phyloP scores from a whole-genome alignment of 306 rosid genomes.

The Glycine tomentella region DNA sequence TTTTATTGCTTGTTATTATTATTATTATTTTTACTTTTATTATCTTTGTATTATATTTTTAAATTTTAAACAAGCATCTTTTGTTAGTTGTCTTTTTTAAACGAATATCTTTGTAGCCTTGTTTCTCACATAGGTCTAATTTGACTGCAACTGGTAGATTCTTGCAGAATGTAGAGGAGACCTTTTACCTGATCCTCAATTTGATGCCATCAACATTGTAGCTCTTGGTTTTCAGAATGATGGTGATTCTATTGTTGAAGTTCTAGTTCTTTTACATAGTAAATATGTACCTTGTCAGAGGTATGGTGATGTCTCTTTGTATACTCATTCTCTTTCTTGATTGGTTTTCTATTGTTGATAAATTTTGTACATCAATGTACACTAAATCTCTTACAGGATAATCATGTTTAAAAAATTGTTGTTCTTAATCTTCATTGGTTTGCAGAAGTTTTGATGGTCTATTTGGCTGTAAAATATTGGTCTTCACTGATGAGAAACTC shows the following conservation, averaged over 20 bases:
- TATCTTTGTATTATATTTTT: slow-evolving; percentile 13
- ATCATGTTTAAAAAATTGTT: slow-evolving; percentile 27
- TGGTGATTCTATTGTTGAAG: slow-evolving; percentile 57
- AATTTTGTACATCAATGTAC: slow-evolving; percentile 36
- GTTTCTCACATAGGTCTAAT: slow-evolving; percentile 39
- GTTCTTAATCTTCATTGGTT: slow-evolving; percentile 44
- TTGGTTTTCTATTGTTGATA: slow-evolving; percentile 26
- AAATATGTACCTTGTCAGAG: slow-evolving; percentile 60
- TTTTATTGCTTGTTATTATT: slow-evolving; percentile 25
- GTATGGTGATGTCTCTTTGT: slow-evolving; percentile 54
- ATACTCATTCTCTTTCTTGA: slow-evolving; percentile 22
- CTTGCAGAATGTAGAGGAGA: slow-evolving; percentile 91
- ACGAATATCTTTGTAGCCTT: slow-evolving; percentile 35
- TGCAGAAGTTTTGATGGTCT: slow-evolving; percentile 77
- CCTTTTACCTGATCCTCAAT: slow-evolving; percentile 84
- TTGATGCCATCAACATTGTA: slow-evolving; percentile 76
- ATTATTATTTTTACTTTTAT: background rate
- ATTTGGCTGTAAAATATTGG: slow-evolving; percentile 64
- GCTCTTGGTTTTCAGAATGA: slow-evolving; percentile 81
- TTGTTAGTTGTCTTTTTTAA: background rate
- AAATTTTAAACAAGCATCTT: slow-evolving; percentile 1
- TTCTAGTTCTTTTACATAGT: slow-evolving; percentile 71
- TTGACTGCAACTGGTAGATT: slow-evolving; percentile 60
- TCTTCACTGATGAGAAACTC: slow-evolving; percentile 69
- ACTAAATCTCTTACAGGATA: slow-evolving; percentile 37